These are phyloP conservation scores for Puccinia horiana DNA, from an alignment of 1,284 basidiomycete genomes.

Conservation along the genomic window DNA sequence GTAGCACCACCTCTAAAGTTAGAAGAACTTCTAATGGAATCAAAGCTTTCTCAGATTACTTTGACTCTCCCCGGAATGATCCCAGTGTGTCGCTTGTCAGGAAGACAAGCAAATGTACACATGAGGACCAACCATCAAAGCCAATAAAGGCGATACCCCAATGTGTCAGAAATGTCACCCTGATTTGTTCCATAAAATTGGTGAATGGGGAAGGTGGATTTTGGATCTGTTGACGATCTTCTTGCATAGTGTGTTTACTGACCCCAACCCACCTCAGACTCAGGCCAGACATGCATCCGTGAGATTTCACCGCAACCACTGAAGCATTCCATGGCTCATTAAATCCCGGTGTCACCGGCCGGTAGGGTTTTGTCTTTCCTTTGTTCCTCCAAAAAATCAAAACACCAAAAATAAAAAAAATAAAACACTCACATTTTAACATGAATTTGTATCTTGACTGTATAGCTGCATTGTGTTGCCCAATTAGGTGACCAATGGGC, in stretches of 20 bases:
- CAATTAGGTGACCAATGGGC: no score
- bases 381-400: background rate
- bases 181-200: constrained; percentile 45
- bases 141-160: constrained; percentile 14
- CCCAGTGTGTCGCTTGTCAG: constrained; percentile 15
- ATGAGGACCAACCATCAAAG: background rate
- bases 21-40: constrained; percentile 44
- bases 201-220: constrained; percentile 45
- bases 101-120: background rate
- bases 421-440: background rate
- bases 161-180: constrained; percentile 23
- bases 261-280: background rate
- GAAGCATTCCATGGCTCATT: constrained; percentile 26
- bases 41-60: constrained; percentile 45
- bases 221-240: background rate
- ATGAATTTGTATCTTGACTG: no score
- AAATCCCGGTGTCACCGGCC: constrained; percentile 27
- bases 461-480: no score
- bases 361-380: background rate
- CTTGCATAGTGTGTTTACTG: background rate
- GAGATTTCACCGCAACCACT: background rate
- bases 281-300: background rate
- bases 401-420: background rate
- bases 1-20: constrained; percentile 41
- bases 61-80: constrained; percentile 28